Evolutionary conservation across 2,329 filamentous ascomycete genomes (phyloP).

Genomic region (Aspergillus carbonarius): DNA sequence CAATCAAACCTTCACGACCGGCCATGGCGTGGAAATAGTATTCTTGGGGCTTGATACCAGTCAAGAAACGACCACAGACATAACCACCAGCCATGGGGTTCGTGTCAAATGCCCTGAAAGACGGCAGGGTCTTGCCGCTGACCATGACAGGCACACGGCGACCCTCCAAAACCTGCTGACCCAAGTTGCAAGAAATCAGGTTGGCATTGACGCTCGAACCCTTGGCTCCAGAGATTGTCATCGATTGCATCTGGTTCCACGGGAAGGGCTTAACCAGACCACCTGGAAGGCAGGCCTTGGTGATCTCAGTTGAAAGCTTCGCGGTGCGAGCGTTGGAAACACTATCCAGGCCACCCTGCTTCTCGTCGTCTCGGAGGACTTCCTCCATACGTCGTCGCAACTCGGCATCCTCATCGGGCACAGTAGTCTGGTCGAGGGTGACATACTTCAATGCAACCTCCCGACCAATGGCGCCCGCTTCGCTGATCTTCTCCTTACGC

Average conservation of each 20-base stretch:
- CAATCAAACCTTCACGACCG: slow-evolving; percentile 94
- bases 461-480: slow-evolving; percentile 69
- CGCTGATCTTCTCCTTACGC: slow-evolving; percentile 66
- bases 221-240: slow-evolving; percentile 97
- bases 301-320: slow-evolving; percentile 74
- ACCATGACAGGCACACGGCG: slow-evolving; percentile 95
- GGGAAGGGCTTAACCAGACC: slow-evolving; percentile 91
- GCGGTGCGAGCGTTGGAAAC: slow-evolving; percentile 73
- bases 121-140: slow-evolving; percentile 92
- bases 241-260: slow-evolving; percentile 97
- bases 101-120: slow-evolving; percentile 89
- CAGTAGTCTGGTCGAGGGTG: slow-evolving; percentile 67
- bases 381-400: slow-evolving; percentile 79
- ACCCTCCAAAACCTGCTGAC: slow-evolving; percentile 94
- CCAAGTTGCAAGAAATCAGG: slow-evolving; percentile 94
- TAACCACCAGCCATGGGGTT: slow-evolving; percentile 88
- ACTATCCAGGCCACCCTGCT: slow-evolving; percentile 86
- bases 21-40: slow-evolving; percentile 99
- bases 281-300: slow-evolving; percentile 72
- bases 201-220: slow-evolving; percentile 92
- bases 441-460: slow-evolving; percentile 86
- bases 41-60: slow-evolving; percentile 93
- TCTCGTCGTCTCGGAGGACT: slow-evolving; percentile 84
- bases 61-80: slow-evolving; percentile 94
- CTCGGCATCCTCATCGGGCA: slow-evolving; percentile 65